These are phyloP conservation scores for Apiospora kogelbergensis DNA, from an alignment of 2,329 filamentous ascomycete genomes.

Conservation along the genomic window DNA sequence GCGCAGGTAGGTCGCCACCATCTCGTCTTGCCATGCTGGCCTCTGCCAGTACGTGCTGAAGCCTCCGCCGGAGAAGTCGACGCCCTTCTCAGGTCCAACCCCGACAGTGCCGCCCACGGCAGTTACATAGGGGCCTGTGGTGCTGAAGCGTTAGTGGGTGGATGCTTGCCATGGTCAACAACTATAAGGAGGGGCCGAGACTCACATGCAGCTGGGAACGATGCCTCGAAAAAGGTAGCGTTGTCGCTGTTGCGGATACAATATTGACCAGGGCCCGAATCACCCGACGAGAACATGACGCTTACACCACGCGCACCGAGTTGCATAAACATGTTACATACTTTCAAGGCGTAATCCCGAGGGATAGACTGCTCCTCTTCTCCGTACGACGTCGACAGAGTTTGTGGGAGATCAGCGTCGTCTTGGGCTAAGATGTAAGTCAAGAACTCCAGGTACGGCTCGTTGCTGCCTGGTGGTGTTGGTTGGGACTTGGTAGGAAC, in stretches of 20 bases:
- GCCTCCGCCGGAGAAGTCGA: slow-evolving; percentile 52
- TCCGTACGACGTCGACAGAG: slow-evolving; percentile 66
- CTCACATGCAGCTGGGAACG: slow-evolving; percentile 52
- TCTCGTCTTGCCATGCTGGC: slow-evolving; percentile 45
- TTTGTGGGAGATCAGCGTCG: slow-evolving; percentile 54
- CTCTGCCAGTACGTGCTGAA: slow-evolving; percentile 48
- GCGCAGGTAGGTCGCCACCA: slow-evolving; percentile 44
- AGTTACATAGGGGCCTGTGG: slow-evolving; percentile 50
- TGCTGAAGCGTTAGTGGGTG: background rate
- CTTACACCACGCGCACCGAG: slow-evolving; percentile 62
- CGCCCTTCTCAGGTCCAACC: slow-evolving; percentile 49
- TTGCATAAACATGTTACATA: slow-evolving; percentile 64
- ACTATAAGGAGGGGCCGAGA: background rate
- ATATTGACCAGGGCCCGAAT: slow-evolving; percentile 28
- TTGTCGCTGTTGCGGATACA: slow-evolving; percentile 57
- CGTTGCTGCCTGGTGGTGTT: slow-evolving; percentile 11
- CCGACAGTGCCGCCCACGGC: slow-evolving; percentile 57
- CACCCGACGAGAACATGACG: slow-evolving; percentile 28
- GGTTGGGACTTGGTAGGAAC: background rate
- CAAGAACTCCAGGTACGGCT: slow-evolving; percentile 29
- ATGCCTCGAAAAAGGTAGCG: slow-evolving; percentile 49
- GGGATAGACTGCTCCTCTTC: slow-evolving; percentile 68
- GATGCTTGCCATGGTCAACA: background rate
- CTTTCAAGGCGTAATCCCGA: slow-evolving; percentile 56
- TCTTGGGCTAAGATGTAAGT: slow-evolving; percentile 24